These are phyloP conservation scores for Fagopyrum esculentum DNA, from an alignment of 148 eudicot species.

Conservation along the genomic window DNA sequence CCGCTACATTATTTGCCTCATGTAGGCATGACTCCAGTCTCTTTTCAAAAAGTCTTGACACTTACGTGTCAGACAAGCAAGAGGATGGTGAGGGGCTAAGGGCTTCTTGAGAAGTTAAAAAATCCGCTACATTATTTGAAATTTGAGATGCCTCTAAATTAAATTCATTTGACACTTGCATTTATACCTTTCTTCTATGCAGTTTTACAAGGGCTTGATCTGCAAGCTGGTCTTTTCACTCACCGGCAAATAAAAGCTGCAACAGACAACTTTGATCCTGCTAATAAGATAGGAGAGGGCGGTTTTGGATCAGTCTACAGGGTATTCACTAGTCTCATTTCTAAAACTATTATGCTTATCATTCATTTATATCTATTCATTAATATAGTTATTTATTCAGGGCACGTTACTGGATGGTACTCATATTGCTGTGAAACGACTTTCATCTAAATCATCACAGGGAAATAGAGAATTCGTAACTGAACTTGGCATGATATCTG, in stretches of 20 bases:
- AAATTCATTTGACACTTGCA: background rate
- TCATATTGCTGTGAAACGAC: constrained; percentile 40
- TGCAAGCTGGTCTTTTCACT: constrained; percentile 54
- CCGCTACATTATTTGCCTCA: no score
- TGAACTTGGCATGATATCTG: constrained; percentile 44
- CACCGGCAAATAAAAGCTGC: constrained; percentile 56
- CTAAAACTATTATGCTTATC: background rate
- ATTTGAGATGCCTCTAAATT: no score
- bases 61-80: no score
- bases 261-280: constrained; percentile 46
- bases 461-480: constrained; percentile 40
- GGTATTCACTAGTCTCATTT: constrained; percentile 22
- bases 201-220: constrained; percentile 48
- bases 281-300: constrained; percentile 57
- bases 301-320: constrained; percentile 72
- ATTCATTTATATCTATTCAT: background rate
- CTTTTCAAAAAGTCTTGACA: no score
- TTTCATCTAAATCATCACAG: constrained; percentile 38
- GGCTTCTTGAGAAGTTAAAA: no score
- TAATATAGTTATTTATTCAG: constrained; percentile 14
- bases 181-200: background rate
- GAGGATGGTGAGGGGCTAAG: no score
- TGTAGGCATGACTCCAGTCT: no score
- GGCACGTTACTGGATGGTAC: constrained; percentile 37
- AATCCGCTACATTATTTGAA: no score